Conservation (phyloP, 768 basidiomycete genomes). For the Mrakia blollopis region DNA sequence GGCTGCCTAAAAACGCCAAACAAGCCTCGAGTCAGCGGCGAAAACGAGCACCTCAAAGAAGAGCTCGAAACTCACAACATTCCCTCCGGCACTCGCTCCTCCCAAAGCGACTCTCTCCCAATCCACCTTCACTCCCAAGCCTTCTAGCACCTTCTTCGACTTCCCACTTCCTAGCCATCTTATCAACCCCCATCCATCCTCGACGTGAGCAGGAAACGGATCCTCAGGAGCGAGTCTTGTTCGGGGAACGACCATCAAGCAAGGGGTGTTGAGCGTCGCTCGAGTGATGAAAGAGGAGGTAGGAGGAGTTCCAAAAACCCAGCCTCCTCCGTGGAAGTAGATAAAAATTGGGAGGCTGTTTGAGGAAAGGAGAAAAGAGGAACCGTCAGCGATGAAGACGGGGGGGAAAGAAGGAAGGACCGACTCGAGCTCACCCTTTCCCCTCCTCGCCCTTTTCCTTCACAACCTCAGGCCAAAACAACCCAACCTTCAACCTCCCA, state of each 20-base stretch:
- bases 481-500: not conserved
- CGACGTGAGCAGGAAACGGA: slow-evolving; percentile 7
- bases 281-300: slow-evolving; percentile 21
- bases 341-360: slow-evolving; percentile 7
- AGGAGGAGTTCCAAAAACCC: not conserved
- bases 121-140: not conserved
- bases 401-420: not conserved
- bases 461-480: not conserved
- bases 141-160: not conserved
- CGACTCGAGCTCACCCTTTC: not conserved
- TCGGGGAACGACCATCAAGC: not conserved
- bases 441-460: not conserved
- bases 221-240: slow-evolving; percentile 8
- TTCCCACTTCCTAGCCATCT: not conserved
- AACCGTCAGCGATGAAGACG: not conserved
- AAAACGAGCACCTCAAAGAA: not conserved
- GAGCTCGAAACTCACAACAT: slow-evolving; percentile 1
- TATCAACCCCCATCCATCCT: slow-evolving; percentile 3
- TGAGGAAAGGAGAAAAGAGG: too few species aligned
- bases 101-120: slow-evolving; percentile 9
- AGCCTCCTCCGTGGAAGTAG: slow-evolving; percentile 21
- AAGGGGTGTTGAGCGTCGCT: not conserved
- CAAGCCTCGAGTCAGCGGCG: too few species aligned
- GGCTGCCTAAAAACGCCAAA: not conserved
- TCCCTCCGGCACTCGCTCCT: slow-evolving; percentile 18